A percentile compares a stretch with the other conserved stretches of the same genome.
Evolutionary conservation across 768 basidiomycete genomes (phyloP).

Genomic region (Russula sp.): DNA sequence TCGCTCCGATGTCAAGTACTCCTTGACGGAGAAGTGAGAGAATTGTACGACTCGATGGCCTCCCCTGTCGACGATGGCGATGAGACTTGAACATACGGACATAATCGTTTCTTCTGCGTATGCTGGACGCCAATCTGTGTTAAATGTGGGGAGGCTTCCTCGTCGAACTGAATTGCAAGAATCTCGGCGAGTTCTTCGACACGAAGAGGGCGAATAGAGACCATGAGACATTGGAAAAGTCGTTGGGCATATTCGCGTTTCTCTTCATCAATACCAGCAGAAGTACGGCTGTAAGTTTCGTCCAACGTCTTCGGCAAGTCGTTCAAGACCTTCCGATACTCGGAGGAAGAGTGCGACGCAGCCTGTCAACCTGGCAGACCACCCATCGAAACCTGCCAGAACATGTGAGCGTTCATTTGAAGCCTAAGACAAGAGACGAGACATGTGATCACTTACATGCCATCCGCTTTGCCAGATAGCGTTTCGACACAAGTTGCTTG

Average conservation of each 20-base stretch:
- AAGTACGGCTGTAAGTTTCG: neutral
- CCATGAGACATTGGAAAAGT: too few species aligned
- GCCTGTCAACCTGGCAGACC: slow-evolving; percentile 4
- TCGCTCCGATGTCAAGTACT: slow-evolving; percentile 20
- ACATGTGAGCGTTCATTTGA: too few species aligned
- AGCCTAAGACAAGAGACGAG: too few species aligned
- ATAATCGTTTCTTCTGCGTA: too few species aligned
- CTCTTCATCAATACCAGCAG: neutral
- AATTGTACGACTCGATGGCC: too few species aligned
- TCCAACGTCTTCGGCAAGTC: slow-evolving; percentile 6
- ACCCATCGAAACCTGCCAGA: neutral
- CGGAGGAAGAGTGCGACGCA: neutral
- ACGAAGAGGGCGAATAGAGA: too few species aligned
- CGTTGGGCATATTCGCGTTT: too few species aligned
- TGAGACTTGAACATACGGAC: too few species aligned
- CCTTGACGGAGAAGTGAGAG: too few species aligned
- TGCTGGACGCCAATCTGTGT: slow-evolving; percentile 9
- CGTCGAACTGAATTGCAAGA: slow-evolving; percentile 11
- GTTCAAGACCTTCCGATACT: neutral
- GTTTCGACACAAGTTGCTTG: too few species aligned
- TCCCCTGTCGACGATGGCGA: too few species aligned
- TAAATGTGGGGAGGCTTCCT: neutral
- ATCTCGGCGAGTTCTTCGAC: neutral
- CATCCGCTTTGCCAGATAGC: too few species aligned
- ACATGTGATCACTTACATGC: neutral